phyloP scores from a whole-genome alignment of 1,139 yeast genomes.

The Hansenula anomala region DNA sequence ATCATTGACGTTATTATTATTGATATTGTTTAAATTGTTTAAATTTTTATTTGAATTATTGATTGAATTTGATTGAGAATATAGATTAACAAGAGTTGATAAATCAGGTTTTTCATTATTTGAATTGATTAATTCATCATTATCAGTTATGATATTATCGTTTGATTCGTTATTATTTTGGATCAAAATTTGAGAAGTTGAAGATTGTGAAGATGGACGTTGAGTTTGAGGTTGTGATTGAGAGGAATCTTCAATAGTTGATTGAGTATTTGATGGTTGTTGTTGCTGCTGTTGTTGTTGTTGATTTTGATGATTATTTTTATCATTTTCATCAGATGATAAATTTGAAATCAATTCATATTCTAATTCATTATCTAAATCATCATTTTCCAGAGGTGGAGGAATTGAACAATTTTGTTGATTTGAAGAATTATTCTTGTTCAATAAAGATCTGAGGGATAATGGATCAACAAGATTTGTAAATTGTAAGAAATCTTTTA shows the following conservation, averaged over 20 bases:
- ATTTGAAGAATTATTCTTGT: not conserved
- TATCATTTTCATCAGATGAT: conserved; percentile 5
- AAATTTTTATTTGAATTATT: too few species aligned
- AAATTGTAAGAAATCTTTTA: conserved; percentile 69
- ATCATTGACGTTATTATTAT: too few species aligned
- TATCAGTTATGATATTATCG: conserved; percentile 1
- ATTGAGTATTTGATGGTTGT: too few species aligned
- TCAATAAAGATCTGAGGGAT: conserved; percentile 27
- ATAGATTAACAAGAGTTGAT: too few species aligned
- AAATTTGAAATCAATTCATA: conserved; percentile 5
- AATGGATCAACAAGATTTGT: conserved; percentile 53
- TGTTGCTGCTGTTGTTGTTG: conserved; percentile 1
- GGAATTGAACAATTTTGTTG: not conserved
- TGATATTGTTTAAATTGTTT: too few species aligned
- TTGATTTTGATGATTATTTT: not conserved
- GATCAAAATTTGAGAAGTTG: not conserved
- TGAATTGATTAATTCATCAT: not conserved
- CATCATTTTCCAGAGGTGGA: conserved; percentile 4
- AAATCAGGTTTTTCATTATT: not conserved
- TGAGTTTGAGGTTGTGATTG: conserved; percentile 4
- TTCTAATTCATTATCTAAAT: conserved; percentile 6
- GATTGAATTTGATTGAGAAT: too few species aligned
- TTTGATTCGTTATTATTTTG: conserved; percentile 2
- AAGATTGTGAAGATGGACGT: conserved; percentile 1
- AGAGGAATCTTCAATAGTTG: too few species aligned